Percentiles rank a stretch among this genome's conserved stretches.
Evolutionary conservation across 495 filamentous ascomycete genomes (phyloP).

Genomic region (Neurospora sp.): DNA sequence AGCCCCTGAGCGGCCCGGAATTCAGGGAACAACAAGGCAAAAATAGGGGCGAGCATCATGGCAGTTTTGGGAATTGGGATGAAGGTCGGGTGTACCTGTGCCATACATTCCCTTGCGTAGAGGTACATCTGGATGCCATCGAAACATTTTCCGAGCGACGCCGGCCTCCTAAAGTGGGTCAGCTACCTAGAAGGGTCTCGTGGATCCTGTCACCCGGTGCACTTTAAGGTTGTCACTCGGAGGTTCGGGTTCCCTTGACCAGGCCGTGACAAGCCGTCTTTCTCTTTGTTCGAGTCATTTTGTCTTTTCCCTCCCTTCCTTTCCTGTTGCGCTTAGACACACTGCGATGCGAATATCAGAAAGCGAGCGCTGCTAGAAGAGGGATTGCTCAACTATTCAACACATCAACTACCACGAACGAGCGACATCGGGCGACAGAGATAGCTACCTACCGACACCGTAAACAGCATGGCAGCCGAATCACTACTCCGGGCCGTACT

Average conservation of each 20-base stretch:
- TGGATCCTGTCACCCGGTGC: not conserved
- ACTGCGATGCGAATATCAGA: not conserved
- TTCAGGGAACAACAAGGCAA: not conserved
- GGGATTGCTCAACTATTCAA: not conserved
- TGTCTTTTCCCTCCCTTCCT: not conserved
- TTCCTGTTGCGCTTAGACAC: not conserved
- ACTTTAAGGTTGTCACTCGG: not conserved
- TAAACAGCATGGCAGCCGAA: conserved; percentile 7
- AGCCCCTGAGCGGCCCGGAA: not conserved
- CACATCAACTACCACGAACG: not conserved
- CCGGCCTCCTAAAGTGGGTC: not conserved
- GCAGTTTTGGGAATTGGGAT: not conserved
- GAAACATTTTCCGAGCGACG: not conserved
- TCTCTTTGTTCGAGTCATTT: not conserved
- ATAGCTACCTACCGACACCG: not conserved
- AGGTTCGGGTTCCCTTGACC: not conserved
- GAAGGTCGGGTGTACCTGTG: not conserved
- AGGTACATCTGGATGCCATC: not conserved
- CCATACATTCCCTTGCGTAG: not conserved
- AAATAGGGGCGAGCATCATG: not conserved
- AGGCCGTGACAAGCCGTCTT: not conserved
- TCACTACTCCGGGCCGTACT: conserved; percentile 9
- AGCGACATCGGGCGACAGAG: not conserved
- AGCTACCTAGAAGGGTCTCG: not conserved
- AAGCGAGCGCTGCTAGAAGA: not conserved